Base-by-base conservation (phyloP, 257 asterid species). In the Hygrophila difformis region DNA sequence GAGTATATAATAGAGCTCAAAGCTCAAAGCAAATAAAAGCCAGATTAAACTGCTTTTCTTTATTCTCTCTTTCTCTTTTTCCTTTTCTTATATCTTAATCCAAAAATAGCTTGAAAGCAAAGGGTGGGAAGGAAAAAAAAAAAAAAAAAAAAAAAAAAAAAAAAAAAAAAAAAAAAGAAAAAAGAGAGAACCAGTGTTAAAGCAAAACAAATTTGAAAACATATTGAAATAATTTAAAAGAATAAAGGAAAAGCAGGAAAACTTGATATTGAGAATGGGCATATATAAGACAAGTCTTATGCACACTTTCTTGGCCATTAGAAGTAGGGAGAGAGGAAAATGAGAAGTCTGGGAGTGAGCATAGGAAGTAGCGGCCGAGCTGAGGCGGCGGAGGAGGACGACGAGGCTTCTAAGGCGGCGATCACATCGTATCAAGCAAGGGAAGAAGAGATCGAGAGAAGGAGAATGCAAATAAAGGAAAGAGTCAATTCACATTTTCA, bases 391-490 rank as follows among this genome's bases (percentile, higher is more conserved):
- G 71, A 64, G 2, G 85, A 68, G 0, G 81, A 74, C 1, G 80
- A 79, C 21, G 92, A 82, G 67, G 73, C 74, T 1, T 64, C 92
- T 4, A 82, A 66, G 47, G 12, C 67, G 71, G 93, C 89, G 5
- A 65, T 87, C 5, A 75, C 89, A 0, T 57, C 86, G 4, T 79
- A 76, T 44, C 94, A 72, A 40, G 91, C 89, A 1, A 60, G 70
- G 47, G 96, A 87, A 50, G 94, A 82, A 53, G 93, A 75, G 77
- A 87, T 87, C 10, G 94, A 82, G 71, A 75, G 71, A 82, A 77
- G 63, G 65, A 87, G 75, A 41, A 53, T 69, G 82, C 82, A 75
- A 72, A 68, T 87, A 47, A 82, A 67, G 42, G 73, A 51, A 31
- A 73, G 70, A 53, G 84, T 87, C 8, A 91, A 87, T 43, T 73